Conservation (phyloP, 257 asterid species). For the Solanum arcanum region DNA sequence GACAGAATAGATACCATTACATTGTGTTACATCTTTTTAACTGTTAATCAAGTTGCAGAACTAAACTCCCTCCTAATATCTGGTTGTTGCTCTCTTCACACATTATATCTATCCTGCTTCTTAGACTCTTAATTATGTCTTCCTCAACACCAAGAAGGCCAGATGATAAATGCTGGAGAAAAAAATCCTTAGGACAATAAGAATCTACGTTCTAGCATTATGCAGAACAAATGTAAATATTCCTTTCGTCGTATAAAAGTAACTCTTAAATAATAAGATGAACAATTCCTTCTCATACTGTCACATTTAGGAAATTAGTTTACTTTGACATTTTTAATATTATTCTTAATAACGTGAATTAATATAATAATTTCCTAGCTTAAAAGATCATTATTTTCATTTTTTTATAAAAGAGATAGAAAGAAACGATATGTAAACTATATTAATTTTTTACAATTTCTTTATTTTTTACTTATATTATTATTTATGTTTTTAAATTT, state of each 20-base stretch:
- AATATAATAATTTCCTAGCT: background rate
- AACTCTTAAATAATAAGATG: background rate
- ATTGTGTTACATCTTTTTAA: no score
- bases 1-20: no score
- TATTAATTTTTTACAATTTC: no score
- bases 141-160: constrained; percentile 36
- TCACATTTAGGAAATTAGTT: background rate
- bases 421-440: background rate
- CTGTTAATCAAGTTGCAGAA: no score
- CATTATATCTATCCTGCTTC: constrained; percentile 71
- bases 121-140: constrained; percentile 78
- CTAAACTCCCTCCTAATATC: no score
- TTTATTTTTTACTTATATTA: background rate
- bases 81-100: constrained; percentile 8
- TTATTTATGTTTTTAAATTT: background rate
- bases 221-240: background rate
- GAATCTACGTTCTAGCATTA: background rate
- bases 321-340: background rate
- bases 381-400: background rate
- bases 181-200: background rate
- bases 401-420: background rate
- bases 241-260: no score
- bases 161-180: background rate
- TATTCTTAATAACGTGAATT: background rate
- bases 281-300: background rate